phyloP scores from a whole-genome alignment of 108 stramenopile species.

The Skeletonema costatum region DNA sequence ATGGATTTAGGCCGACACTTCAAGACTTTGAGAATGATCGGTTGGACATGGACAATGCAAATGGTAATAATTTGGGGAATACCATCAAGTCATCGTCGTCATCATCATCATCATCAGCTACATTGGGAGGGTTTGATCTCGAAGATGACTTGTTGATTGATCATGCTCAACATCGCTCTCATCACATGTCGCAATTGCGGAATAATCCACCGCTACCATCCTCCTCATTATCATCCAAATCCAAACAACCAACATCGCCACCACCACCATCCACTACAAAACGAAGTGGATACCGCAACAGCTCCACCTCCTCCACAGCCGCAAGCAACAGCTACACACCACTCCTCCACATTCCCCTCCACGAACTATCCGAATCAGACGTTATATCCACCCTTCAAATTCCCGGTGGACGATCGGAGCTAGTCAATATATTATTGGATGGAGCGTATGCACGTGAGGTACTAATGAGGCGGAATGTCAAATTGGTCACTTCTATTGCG shows the following conservation, averaged over 20 bases:
- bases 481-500: constrained; percentile 74
- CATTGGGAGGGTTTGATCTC: constrained; percentile 22
- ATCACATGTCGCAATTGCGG: constrained; percentile 30
- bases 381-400: constrained; percentile 41
- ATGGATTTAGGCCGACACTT: constrained; percentile 29
- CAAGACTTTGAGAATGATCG: neutral
- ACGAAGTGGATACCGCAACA: constrained; percentile 17
- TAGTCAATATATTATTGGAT: constrained; percentile 52
- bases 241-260: neutral
- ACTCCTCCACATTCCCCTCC: constrained; percentile 31
- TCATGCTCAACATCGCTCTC: constrained; percentile 36
- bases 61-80: too few species aligned
- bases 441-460: constrained; percentile 65
- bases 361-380: constrained; percentile 55
- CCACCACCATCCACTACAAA: neutral
- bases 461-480: constrained; percentile 67
- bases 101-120: too few species aligned
- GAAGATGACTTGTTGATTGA: constrained; percentile 37
- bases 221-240: neutral
- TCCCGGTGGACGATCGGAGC: constrained; percentile 56
- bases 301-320: neutral
- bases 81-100: too few species aligned
- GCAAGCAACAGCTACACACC: constrained; percentile 22
- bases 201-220: neutral
- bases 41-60: too few species aligned